A percentile compares a stretch with the other conserved stretches of the same genome.
phyloP scores from a whole-genome alignment of 208 protist genomes.

The Acanthamoeba castellanii region DNA sequence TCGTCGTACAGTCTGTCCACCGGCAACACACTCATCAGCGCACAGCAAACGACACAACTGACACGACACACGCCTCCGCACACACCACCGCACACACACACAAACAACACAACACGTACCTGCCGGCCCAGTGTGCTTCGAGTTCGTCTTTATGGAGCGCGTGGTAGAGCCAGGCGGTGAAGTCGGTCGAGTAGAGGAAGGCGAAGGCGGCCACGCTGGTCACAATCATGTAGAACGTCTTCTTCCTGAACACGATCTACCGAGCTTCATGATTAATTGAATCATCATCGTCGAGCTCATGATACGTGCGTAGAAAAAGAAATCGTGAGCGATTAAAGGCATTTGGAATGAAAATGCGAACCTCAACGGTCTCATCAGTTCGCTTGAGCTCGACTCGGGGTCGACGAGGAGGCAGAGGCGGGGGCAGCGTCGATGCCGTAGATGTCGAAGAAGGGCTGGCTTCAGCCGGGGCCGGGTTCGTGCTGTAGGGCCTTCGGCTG shows the following conservation, averaged over 20 bases:
- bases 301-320: no score
- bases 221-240: constrained; percentile 10
- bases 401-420: background rate
- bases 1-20: constrained; percentile 7
- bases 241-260: constrained; percentile 21
- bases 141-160: constrained; percentile 2
- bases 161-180: constrained; percentile 17
- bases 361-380: background rate
- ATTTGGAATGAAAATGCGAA: background rate
- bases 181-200: constrained; percentile 37
- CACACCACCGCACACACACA: no score
- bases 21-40: background rate
- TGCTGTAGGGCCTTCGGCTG: background rate
- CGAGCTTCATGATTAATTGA: background rate
- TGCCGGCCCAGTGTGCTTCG: constrained; percentile 26
- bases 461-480: background rate
- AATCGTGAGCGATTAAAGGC: no score
- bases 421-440: background rate
- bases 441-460: background rate
- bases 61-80: background rate
- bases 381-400: background rate
- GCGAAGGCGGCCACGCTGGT: background rate
- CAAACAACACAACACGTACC: background rate
- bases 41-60: background rate
- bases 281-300: background rate